A percentile compares a stretch with the other conserved stretches of the same genome.
phyloP scores from a whole-genome alignment of 148 eudicot genomes.

The Pouteria glomerata region DNA sequence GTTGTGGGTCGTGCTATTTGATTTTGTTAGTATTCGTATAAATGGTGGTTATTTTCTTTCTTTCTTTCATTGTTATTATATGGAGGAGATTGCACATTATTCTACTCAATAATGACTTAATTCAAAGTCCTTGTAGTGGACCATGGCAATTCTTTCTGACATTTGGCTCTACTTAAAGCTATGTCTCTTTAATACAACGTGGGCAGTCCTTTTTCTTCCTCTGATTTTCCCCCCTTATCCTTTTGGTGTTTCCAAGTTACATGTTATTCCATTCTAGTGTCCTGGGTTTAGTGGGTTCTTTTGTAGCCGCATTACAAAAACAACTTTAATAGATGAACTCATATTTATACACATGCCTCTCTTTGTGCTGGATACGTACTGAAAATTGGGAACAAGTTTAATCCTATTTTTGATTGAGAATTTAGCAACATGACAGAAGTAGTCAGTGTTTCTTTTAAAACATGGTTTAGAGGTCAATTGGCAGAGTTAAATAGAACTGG shows the following conservation, averaged over 20 bases:
- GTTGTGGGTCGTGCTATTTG: not conserved
- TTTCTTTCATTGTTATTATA: not conserved
- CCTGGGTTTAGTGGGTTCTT: no score
- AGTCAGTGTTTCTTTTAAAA: not conserved
- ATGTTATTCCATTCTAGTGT: no score
- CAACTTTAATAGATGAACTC: no score
- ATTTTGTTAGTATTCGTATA: not conserved
- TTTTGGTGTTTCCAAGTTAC: no score
- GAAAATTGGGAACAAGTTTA: not conserved
- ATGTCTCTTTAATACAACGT: no score
- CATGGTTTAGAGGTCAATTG: not conserved
- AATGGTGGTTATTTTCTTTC: not conserved
- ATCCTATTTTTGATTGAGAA: no score
- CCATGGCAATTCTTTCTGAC: not conserved
- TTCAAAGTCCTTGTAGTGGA: not conserved
- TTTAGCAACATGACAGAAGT: no score
- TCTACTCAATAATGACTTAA: not conserved
- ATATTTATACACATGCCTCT: not conserved
- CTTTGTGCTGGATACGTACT: not conserved
- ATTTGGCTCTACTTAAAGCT: not conserved
- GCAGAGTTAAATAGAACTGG: not conserved
- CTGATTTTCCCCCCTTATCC: no score
- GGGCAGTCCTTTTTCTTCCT: no score
- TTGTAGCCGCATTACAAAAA: no score
- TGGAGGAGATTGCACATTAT: not conserved